A percentile compares a stretch with the other conserved stretches of the same genome.
These are phyloP conservation scores for Testicularia cyperi DNA, from an alignment of 1,284 basidiomycete genomes.

Conservation along the genomic window DNA sequence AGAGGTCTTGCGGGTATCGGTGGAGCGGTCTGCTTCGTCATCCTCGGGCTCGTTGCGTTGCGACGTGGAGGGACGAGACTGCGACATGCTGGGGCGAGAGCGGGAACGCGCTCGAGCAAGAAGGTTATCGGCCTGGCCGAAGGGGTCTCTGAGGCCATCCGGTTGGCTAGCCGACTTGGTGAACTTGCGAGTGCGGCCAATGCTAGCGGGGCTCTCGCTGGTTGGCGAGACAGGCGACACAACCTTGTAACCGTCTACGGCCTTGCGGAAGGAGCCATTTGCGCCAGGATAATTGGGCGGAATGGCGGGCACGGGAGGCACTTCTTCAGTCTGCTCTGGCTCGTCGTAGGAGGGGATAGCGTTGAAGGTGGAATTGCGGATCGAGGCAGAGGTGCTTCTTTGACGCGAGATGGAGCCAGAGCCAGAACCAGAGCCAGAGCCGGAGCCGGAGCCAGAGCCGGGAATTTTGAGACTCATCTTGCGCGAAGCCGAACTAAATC, in stretches of 20 bases:
- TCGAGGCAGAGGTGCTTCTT: conserved; percentile 13
- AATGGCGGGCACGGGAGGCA: conserved; percentile 11
- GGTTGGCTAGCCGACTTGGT: conserved; percentile 8
- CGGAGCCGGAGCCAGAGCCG: conserved; percentile 4
- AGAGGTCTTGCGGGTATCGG: conserved; percentile 1
- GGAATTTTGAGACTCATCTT: conserved; percentile 39
- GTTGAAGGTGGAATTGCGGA: too few relatives aligned
- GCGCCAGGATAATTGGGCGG: conserved; percentile 6
- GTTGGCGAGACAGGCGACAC: background rate
- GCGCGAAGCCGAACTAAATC: conserved; percentile 29
- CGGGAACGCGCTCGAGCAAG: conserved; percentile 23
- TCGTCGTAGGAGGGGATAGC: conserved; percentile 19
- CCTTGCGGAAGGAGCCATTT: background rate
- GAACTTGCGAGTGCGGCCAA: conserved; percentile 14
- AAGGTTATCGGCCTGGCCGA: conserved; percentile 18
- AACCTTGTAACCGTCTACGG: conserved; percentile 19
- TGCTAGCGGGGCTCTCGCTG: background rate
- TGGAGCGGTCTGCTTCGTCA: background rate
- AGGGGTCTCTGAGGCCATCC: conserved; percentile 12
- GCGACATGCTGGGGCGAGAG: conserved; percentile 5
- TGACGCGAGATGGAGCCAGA: too few relatives aligned
- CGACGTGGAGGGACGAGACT: conserved; percentile 1
- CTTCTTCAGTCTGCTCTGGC: conserved; percentile 3
- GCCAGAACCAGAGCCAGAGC: too few relatives aligned
- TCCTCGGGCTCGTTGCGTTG: background rate